Base-by-base conservation (phyloP, 2,329 filamentous ascomycete genomes). In the Diaporthe sp. region DNA sequence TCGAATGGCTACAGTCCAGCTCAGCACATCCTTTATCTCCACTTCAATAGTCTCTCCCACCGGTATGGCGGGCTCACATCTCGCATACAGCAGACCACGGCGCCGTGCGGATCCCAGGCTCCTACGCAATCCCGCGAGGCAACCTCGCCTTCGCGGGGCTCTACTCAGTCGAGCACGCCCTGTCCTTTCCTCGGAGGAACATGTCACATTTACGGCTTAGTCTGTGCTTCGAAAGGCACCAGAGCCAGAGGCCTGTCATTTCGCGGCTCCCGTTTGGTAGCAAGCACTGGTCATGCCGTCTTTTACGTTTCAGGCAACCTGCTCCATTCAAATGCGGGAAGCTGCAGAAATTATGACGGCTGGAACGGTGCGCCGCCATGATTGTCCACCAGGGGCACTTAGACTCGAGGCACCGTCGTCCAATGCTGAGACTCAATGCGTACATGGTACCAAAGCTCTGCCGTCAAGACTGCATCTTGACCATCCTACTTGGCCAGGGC, bases 341-440 rank as follows among this genome's bases (percentile, higher is more conserved):
- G 78, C 80, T 80, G 84, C 85, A 85, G 82, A 74, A 78, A 77
- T 79, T 79, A 80, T 81, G 78, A 81, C 80, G 77, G 76, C 80
- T 79, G 80, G 80, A 80, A 80, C 79, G 80, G 78, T 79, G 78
- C 78, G 78, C 60, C 55, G 47, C 78, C 74, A 77, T 80, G 77
- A 80, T 79, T 77, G 79, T 78, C 76, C 74, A 77, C 79, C 80
- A 78, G 82, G 79, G 79, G 66, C 75, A 72, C 76, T 78, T 80
- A 78, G 84, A 85, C 84, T 86, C 84, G 85, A 86, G 82, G 77
- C 75, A 80, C 79, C 67, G 77, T 71, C 70, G 52, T 69, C 73
- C 72, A 76, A 71, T 68, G 73, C 67, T 71, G 75, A 58, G 75
- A 75, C 75, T 72, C 72, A 72, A 76, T 76, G 50, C 40, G 28